Evolutionary conservation across 257 asterid species (phyloP).

Genomic region (Ocimum tenuiflorum): DNA sequence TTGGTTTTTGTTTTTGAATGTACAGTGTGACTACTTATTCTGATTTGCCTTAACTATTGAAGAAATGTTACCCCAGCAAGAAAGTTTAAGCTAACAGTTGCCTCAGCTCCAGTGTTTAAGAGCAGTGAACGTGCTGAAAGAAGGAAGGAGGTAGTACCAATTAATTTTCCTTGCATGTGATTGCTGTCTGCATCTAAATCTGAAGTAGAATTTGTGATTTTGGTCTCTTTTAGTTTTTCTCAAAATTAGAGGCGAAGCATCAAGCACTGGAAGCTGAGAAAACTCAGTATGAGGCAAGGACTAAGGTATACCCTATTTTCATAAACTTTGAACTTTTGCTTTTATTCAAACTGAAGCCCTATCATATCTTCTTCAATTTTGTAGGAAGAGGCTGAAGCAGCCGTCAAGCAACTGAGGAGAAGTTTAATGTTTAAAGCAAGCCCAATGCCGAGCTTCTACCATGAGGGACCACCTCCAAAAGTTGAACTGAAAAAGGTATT

Average conservation of each 20-base stretch:
- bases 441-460: slow-evolving; percentile 94
- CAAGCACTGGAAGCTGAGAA: slow-evolving; percentile 77
- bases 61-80: slow-evolving; percentile 42
- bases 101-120: slow-evolving; percentile 58
- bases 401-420: slow-evolving; percentile 71
- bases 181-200: neutral
- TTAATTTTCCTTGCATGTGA: neutral
- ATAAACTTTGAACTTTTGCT: neutral
- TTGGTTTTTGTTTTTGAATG: neutral
- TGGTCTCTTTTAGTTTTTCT: slow-evolving; percentile 41
- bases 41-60: slow-evolving; percentile 30
- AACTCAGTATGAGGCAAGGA: slow-evolving; percentile 57
- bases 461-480: slow-evolving; percentile 78
- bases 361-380: slow-evolving; percentile 3
- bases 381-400: slow-evolving; percentile 71
- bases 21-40: neutral
- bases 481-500: slow-evolving; percentile 69
- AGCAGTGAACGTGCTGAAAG: slow-evolving; percentile 73
- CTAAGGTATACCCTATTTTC: slow-evolving; percentile 45
- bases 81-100: slow-evolving; percentile 47
- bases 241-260: slow-evolving; percentile 75
- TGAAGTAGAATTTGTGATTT: neutral
- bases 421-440: slow-evolving; percentile 69
- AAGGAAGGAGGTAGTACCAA: slow-evolving; percentile 63
- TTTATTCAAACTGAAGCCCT: neutral